These are phyloP conservation scores for Rhizopogon roseolus DNA, from an alignment of 768 basidiomycete species.

Conservation along the genomic window DNA sequence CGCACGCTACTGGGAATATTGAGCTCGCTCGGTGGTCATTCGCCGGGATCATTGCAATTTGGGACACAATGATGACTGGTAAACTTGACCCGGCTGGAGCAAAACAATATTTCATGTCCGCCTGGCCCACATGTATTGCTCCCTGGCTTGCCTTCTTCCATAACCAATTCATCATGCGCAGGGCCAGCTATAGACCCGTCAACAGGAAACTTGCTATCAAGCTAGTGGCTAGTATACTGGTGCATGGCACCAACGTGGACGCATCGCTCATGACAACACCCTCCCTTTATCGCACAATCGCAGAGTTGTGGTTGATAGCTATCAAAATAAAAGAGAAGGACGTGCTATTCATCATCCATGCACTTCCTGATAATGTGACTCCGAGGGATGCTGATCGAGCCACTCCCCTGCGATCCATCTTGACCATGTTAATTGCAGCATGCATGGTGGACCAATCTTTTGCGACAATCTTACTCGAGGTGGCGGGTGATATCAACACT, in stretches of 20 bases:
- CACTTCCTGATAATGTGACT: too few relatives aligned
- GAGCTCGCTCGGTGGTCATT: background rate
- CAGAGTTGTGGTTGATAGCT: background rate
- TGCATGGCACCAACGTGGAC: too few relatives aligned
- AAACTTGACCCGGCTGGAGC: background rate
- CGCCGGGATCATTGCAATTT: background rate
- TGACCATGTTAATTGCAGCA: background rate
- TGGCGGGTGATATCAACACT: background rate
- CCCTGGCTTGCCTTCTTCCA: background rate
- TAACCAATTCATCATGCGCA: background rate
- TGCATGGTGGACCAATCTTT: background rate
- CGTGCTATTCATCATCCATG: too few relatives aligned
- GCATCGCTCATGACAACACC: background rate
- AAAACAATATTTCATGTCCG: background rate
- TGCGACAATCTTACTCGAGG: background rate
- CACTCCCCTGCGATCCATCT: background rate
- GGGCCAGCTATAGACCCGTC: background rate
- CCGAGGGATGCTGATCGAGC: background rate
- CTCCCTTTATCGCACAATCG: background rate
- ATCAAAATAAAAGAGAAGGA: background rate
- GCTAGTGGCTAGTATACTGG: background rate
- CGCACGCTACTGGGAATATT: background rate
- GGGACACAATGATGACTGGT: background rate
- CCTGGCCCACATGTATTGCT: background rate
- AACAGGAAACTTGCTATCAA: background rate